Percentiles rank a stretch among this genome's conserved stretches.
Evolutionary conservation across 371 early-diverging fungal species (phyloP).

Genomic region (Rhizomucor pusillus): DNA sequence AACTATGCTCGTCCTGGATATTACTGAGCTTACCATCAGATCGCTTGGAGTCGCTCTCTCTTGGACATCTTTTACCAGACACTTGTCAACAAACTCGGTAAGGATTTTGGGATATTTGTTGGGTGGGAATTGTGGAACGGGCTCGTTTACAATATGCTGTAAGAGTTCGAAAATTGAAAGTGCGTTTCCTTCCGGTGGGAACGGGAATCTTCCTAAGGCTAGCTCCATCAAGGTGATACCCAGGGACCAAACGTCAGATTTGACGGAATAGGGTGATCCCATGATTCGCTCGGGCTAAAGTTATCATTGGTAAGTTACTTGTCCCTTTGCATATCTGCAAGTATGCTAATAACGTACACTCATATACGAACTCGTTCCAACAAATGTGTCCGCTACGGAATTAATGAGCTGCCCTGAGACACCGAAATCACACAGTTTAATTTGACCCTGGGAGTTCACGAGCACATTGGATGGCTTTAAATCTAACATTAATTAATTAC

Average conservation of each 20-base stretch:
- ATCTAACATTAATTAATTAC: slow-evolving; percentile 36
- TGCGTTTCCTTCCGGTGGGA: slow-evolving; percentile 72
- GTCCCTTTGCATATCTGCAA: no score
- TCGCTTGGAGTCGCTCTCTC: slow-evolving; percentile 71
- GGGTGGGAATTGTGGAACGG: slow-evolving; percentile 79
- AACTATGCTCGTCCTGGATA: not conserved
- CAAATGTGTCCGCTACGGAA: slow-evolving; percentile 87
- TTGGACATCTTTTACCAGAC: slow-evolving; percentile 76
- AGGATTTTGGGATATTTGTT: slow-evolving; percentile 71
- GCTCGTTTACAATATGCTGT: slow-evolving; percentile 91
- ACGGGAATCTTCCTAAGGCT: slow-evolving; percentile 89
- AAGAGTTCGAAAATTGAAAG: slow-evolving; percentile 88
- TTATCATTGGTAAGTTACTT: slow-evolving; percentile 7
- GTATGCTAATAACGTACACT: slow-evolving; percentile 67
- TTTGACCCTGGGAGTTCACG: slow-evolving; percentile 74
- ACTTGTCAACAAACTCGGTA: slow-evolving; percentile 73
- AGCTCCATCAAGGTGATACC: slow-evolving; percentile 93
- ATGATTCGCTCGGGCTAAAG: slow-evolving; percentile 93
- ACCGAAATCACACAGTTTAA: slow-evolving; percentile 92
- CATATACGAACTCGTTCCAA: slow-evolving; percentile 91
- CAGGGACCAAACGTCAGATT: slow-evolving; percentile 95
- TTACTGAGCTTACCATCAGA: slow-evolving; percentile 53
- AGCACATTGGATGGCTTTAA: slow-evolving; percentile 84
- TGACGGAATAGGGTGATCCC: slow-evolving; percentile 86
- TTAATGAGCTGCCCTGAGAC: slow-evolving; percentile 81